A percentile compares a stretch with the other conserved stretches of the same genome.
Conservation (phyloP, 2,329 filamentous ascomycete species). For the Venturia carpophila region DNA sequence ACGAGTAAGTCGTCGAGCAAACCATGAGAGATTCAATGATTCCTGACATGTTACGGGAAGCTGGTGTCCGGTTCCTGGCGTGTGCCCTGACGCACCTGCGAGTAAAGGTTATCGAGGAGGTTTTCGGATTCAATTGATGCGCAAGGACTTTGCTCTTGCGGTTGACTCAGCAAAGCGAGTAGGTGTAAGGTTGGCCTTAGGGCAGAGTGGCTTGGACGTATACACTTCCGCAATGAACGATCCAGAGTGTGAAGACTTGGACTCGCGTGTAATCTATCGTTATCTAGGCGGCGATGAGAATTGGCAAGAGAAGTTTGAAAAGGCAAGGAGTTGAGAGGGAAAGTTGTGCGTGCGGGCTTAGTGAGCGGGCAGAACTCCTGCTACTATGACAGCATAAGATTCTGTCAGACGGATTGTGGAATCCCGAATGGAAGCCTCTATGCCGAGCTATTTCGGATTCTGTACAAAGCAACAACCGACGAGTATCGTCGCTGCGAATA, state of each 20-base stretch:
- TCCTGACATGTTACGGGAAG: not conserved
- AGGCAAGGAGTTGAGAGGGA: not conserved
- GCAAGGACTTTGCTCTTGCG: constrained; percentile 50
- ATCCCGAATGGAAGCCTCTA: not conserved
- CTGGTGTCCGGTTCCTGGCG: constrained; percentile 45
- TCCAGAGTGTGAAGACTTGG: constrained; percentile 44
- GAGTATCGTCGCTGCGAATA: not conserved
- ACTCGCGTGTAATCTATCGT: constrained; percentile 51
- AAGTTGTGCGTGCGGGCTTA: not conserved
- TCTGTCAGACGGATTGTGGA: not conserved
- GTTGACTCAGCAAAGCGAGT: constrained; percentile 48
- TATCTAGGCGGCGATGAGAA: constrained; percentile 48
- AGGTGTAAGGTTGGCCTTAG: constrained; percentile 44
- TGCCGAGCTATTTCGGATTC: not conserved
- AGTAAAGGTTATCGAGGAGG: constrained; percentile 46
- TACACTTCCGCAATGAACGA: constrained; percentile 48
- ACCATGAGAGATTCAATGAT: not conserved
- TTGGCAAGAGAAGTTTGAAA: constrained; percentile 32
- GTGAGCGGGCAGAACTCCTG: not conserved
- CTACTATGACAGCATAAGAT: not conserved
- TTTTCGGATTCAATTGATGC: constrained; percentile 53
- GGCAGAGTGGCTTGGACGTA: constrained; percentile 42
- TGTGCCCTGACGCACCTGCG: constrained; percentile 41
- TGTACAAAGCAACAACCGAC: no score
- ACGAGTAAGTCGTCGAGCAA: constrained; percentile 26